Base-by-base conservation (phyloP, 225 moss, liverwort and hornwort species). In the Polytrichum formosum region DNA sequence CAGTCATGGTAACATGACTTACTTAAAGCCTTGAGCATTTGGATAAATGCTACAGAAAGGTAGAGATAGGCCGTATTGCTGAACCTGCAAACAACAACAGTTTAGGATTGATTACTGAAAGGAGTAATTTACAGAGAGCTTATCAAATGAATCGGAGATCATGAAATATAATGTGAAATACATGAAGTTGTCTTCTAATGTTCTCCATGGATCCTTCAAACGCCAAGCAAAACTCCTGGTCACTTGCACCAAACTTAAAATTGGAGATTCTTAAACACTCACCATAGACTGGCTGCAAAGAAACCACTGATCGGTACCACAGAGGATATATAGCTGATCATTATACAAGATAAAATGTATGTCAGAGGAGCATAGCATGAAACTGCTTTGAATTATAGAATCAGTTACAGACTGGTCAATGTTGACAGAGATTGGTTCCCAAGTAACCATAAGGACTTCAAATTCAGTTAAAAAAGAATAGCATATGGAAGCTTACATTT, bases 11-110 rank as follows among this genome's bases (percentile, higher is more conserved):
- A 25, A 31, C 55, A 66, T 22, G 13, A 71, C 70, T 79, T 75
- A 79, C 79, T 80, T 53, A 76, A 61, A 37, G 80, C 75, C 37
- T 80, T 80, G 22, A 80, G 80, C 80, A 80, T 80, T 53, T 80
- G 80, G 60, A 80, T 80, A 20, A 80, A 76, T 29, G 80, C 70
- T 59, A 80, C 80, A 20, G 72, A 76, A 19, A 80, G 72, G 27
- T 75, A 80, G n/a, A 80, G 72, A 29, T 80, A 80, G 17, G 80
- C 76, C 23, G 72, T 64, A 72, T 80, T 80, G 59, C 75, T 35
- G 62, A 75, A 79, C 79, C 75, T 75, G 71, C 70, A 73, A 70
- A 37, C 21, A 28, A 69, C 23, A 13, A 46, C 16, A 46, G 46
- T 46, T 46, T 7, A 3, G 4, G 0, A 16, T 46, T 46, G 13